These are phyloP conservation scores for Penicillium cosmopolitanum DNA, from an alignment of 495 filamentous ascomycete genomes.

Conservation along the genomic window DNA sequence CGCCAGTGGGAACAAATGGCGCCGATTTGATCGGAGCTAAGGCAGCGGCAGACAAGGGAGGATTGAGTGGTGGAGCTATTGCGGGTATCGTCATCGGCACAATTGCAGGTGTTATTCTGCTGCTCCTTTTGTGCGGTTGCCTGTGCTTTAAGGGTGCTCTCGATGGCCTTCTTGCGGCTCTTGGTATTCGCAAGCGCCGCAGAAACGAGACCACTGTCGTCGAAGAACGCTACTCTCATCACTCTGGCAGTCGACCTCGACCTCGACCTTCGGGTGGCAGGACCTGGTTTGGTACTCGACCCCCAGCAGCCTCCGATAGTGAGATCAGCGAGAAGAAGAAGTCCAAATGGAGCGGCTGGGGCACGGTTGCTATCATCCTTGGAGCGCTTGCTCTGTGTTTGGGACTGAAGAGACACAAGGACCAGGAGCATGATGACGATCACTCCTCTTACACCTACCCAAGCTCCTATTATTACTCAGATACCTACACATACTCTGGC, in stretches of 20 bases:
- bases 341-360: constrained; percentile 60
- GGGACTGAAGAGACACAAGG: constrained; percentile 69
- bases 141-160: constrained; percentile 70
- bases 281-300: constrained; percentile 70
- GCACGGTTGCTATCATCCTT: constrained; percentile 61
- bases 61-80: constrained; percentile 81
- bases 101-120: constrained; percentile 72
- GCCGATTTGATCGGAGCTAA: constrained; percentile 49
- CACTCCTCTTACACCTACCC: constrained; percentile 50
- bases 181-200: constrained; percentile 61
- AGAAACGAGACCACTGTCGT: constrained; percentile 61
- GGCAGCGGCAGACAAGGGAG: constrained; percentile 43
- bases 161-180: constrained; percentile 64
- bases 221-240: constrained; percentile 70
- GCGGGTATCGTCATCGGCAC: constrained; percentile 93
- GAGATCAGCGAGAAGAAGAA: constrained; percentile 58
- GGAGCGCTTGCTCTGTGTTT: constrained; percentile 71
- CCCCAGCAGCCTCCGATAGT: constrained; percentile 48
- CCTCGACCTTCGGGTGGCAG: constrained; percentile 58
- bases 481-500: constrained; percentile 45
- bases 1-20: constrained; percentile 58
- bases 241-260: constrained; percentile 51
- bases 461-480: constrained; percentile 48
- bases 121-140: constrained; percentile 75
- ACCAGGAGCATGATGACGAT: constrained; percentile 52